Percentiles rank a stretch among this genome's conserved stretches.
Conservation (phyloP, 2,329 filamentous ascomycete species). For the Canariomyces notabilis region DNA sequence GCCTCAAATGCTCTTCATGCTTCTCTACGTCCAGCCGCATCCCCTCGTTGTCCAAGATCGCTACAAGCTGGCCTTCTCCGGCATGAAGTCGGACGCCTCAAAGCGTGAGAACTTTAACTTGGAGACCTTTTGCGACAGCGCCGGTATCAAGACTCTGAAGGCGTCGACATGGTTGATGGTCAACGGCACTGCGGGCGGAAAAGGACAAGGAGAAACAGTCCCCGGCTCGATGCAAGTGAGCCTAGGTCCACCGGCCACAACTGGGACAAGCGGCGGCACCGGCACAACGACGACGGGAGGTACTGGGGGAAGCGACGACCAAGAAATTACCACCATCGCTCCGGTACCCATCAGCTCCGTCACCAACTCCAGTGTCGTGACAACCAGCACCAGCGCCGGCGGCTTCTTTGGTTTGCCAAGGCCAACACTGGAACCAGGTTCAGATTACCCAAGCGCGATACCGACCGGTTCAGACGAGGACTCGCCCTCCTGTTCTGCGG, state of each 20-base stretch:
- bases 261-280: neutral
- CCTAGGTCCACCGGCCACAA: neutral
- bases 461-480: no score
- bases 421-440: slow-evolving; percentile 6
- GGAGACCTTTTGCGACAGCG: slow-evolving; percentile 12
- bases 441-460: no score
- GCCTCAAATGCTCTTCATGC: slow-evolving; percentile 14
- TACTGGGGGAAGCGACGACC: neutral
- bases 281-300: slow-evolving; percentile 4
- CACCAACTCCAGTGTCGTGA: slow-evolving; percentile 1
- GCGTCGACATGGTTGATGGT: slow-evolving; percentile 14
- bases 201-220: neutral
- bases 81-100: slow-evolving; percentile 8
- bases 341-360: slow-evolving; percentile 12
- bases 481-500: slow-evolving; percentile 5
- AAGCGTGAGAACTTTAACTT: slow-evolving; percentile 16
- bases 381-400: slow-evolving; percentile 8
- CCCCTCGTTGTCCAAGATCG: slow-evolving; percentile 14
- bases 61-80: slow-evolving; percentile 9
- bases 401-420: no score
- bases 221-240: neutral
- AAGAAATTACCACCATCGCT: slow-evolving; percentile 14
- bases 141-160: slow-evolving; percentile 9
- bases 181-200: slow-evolving; percentile 1
- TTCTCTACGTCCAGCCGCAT: slow-evolving; percentile 20